Conservation (phyloP, 805 yeast genomes). For the Schizosaccharomyces cryophilus region DNA sequence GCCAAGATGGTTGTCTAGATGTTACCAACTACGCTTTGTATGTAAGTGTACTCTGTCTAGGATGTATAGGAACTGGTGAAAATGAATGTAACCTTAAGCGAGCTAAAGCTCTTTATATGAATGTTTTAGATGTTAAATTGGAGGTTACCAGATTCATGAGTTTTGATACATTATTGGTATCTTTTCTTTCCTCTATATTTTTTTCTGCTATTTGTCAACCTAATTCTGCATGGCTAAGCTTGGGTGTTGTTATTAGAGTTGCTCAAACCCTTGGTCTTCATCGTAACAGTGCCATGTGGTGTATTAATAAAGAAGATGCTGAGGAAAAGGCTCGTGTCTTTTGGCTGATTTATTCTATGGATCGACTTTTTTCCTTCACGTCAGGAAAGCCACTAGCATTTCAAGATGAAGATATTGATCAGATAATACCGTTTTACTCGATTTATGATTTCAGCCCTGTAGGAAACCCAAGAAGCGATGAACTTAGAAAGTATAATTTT, state of each 20-base stretch:
- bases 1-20: not conserved
- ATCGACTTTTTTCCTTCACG: slow-evolving; percentile 7
- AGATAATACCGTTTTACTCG: not conserved
- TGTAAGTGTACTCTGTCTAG: not conserved
- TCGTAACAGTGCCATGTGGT: slow-evolving; percentile 3
- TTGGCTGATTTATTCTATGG: slow-evolving; percentile 9
- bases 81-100: not conserved
- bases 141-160: not conserved
- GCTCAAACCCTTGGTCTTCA: slow-evolving; percentile 10
- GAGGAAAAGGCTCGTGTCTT: slow-evolving; percentile 7
- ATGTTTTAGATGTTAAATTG: not conserved
- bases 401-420: slow-evolving; percentile 6
- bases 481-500: not conserved
- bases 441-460: not conserved
- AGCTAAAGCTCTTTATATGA: not conserved
- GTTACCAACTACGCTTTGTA: not conserved
- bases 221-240: slow-evolving; percentile 5
- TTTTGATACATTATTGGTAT: slow-evolving; percentile 6
- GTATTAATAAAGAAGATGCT: slow-evolving; percentile 4
- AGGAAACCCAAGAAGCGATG: not conserved
- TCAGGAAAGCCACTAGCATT: slow-evolving; percentile 9
- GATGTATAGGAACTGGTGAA: not conserved
- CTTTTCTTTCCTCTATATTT: slow-evolving; percentile 5
- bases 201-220: slow-evolving; percentile 6
- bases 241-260: slow-evolving; percentile 8